Percentiles rank a stretch among this genome's conserved stretches.
Evolutionary conservation across 768 basidiomycete species (phyloP).

Genomic region (Bullera alba): DNA sequence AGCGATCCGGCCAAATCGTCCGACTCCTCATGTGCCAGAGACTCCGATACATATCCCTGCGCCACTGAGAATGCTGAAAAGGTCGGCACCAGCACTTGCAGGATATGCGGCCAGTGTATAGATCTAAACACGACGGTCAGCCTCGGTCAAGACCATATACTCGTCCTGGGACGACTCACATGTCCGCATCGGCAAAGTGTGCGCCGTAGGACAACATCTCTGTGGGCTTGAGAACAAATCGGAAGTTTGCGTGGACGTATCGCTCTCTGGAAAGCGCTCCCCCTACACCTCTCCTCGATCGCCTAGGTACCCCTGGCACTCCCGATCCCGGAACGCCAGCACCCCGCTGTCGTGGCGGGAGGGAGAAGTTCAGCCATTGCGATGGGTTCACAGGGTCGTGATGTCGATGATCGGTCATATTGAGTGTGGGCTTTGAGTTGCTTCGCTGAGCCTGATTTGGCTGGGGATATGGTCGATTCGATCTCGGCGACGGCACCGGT

Average conservation of each 20-base stretch:
- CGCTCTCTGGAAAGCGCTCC: constrained; percentile 85
- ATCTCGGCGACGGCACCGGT: too few species aligned
- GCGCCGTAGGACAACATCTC: constrained; percentile 73
- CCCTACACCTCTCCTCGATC: constrained; percentile 59
- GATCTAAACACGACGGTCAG: constrained; percentile 53
- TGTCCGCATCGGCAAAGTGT: constrained; percentile 95
- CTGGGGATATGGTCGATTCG: too few species aligned
- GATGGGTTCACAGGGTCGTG: constrained; percentile 16
- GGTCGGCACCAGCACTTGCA: constrained; percentile 88
- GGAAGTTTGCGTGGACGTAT: constrained; percentile 92
- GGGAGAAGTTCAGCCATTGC: constrained; percentile 72
- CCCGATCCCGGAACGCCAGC: constrained; percentile 9
- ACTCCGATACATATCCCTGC: constrained; percentile 37
- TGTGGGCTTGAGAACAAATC: constrained; percentile 84
- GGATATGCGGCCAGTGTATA: constrained; percentile 91
- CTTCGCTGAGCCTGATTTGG: background rate
- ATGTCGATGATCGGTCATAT: background rate
- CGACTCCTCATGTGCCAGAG: constrained; percentile 2
- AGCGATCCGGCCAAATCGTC: constrained; percentile 13
- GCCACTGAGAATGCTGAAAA: constrained; percentile 67
- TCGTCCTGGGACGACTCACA: constrained; percentile 54
- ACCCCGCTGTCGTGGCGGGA: constrained; percentile 69
- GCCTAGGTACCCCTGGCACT: constrained; percentile 62
- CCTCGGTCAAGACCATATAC: background rate
- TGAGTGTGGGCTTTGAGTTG: background rate